Conservation (phyloP, 176 grass and related monocot genomes). For the Hyparrhenia diplandra region DNA sequence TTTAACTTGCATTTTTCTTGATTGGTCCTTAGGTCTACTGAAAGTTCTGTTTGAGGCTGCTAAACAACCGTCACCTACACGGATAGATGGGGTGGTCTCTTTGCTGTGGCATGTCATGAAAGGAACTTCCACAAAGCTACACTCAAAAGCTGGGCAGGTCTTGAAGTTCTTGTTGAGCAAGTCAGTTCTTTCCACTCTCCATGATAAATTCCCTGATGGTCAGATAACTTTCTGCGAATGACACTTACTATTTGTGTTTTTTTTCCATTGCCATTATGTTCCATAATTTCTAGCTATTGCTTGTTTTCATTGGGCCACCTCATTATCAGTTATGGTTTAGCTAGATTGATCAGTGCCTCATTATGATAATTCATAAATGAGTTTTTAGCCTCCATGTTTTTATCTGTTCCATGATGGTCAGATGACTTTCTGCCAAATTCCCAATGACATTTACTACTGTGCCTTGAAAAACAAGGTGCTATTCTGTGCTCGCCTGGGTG, state of each 20-base stretch:
- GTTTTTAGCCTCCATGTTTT: background rate
- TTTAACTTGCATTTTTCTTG: slow-evolving; percentile 7
- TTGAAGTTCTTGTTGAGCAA: slow-evolving; percentile 75
- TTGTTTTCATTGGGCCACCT: background rate
- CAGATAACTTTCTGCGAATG: slow-evolving; percentile 29
- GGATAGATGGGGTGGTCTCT: slow-evolving; percentile 57
- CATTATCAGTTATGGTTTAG: background rate
- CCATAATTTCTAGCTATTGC: background rate
- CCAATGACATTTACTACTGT: background rate
- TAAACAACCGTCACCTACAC: slow-evolving; percentile 53
- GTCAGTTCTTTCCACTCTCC: slow-evolving; percentile 36
- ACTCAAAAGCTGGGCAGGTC: slow-evolving; percentile 73
- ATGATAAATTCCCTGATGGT: slow-evolving; percentile 66
- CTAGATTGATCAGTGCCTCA: background rate
- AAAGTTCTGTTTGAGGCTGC: slow-evolving; percentile 55
- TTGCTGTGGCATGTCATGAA: slow-evolving; percentile 79
- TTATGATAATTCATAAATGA: background rate
- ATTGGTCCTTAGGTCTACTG: slow-evolving; percentile 52
- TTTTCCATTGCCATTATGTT: slow-evolving; percentile 14
- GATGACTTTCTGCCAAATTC: slow-evolving; percentile 19
- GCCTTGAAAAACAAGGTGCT: too few species aligned
- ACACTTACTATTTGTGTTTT: background rate
- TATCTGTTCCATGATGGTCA: slow-evolving; percentile 50
- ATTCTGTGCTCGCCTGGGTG: too few species aligned
- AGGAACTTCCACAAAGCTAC: slow-evolving; percentile 69